Percentiles rank a stretch among this genome's conserved stretches.
Evolutionary conservation across 495 filamentous ascomycete species (phyloP).

Genomic region (Acidiella bohemica): DNA sequence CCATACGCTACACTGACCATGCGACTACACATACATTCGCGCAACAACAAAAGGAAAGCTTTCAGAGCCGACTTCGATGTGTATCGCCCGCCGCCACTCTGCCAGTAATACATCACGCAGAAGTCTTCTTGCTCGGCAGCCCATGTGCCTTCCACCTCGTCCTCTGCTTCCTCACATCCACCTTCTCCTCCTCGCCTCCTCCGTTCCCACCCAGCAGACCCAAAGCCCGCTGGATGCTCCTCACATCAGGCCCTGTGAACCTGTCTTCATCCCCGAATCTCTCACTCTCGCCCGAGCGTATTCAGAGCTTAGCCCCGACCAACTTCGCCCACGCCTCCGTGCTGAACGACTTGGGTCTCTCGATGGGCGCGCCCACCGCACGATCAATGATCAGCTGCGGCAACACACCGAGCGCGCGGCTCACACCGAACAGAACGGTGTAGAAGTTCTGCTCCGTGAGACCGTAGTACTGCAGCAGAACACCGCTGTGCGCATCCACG

Average conservation of each 20-base stretch:
- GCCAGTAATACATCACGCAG: too few species aligned
- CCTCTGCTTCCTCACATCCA: background rate
- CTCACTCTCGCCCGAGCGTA: constrained; percentile 5
- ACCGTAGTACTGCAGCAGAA: constrained; percentile 98
- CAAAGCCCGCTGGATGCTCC: constrained; percentile 10
- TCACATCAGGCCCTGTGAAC: constrained; percentile 1
- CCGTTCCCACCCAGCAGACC: constrained; percentile 12
- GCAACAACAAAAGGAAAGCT: too few species aligned
- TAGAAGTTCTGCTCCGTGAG: constrained; percentile 98
- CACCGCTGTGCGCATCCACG: constrained; percentile 78
- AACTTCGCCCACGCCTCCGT: constrained; percentile 94
- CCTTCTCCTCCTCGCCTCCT: constrained; percentile 8
- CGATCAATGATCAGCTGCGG: constrained; percentile 99
- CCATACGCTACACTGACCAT: too few species aligned
- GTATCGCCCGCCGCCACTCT: too few species aligned
- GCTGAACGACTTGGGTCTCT: constrained; percentile 91
- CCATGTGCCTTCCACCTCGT: constrained; percentile 6
- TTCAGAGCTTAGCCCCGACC: constrained; percentile 78
- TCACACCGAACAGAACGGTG: constrained; percentile 98
- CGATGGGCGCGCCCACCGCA: constrained; percentile 75
- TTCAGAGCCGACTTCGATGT: too few species aligned
- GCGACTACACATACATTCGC: too few species aligned
- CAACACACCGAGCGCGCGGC: constrained; percentile 91
- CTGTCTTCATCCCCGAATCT: background rate
- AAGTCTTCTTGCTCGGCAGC: too few species aligned